Evolutionary conservation across 106 monocot genomes (phyloP).

Genomic region (Apostasia ramifera): DNA sequence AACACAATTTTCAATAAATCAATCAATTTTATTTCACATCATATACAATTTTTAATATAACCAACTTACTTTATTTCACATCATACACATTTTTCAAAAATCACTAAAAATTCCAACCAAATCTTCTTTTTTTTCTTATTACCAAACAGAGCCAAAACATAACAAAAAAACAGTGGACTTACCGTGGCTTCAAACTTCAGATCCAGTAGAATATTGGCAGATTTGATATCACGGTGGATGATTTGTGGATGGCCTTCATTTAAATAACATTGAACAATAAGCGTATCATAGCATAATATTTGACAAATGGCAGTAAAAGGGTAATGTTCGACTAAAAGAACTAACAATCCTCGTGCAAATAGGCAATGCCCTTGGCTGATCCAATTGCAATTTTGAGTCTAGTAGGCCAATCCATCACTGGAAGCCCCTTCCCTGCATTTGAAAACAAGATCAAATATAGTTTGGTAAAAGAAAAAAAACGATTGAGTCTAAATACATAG

Average conservation of each 20-base stretch:
- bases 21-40: too few relatives aligned
- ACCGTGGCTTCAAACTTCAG: constrained; percentile 80
- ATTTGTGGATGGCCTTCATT: constrained; percentile 80
- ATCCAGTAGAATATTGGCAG: constrained; percentile 81
- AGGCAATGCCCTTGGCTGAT: constrained; percentile 78
- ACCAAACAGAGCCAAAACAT: too few relatives aligned
- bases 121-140: too few relatives aligned
- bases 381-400: constrained; percentile 81
- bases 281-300: not conserved
- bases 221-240: constrained; percentile 89
- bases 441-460: not conserved
- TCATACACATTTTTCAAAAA: too few relatives aligned
- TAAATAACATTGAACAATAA: constrained; percentile 1
- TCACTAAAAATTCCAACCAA: too few relatives aligned
- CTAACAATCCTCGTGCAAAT: constrained; percentile 93
- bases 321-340: not conserved
- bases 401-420: constrained; percentile 66
- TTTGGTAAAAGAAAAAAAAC: not conserved
- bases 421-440: constrained; percentile 46
- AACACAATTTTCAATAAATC: too few relatives aligned
- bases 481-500: not conserved
- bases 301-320: not conserved
- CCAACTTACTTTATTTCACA: too few relatives aligned
- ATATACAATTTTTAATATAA: too few relatives aligned
- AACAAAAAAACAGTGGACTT: not conserved